Evolutionary conservation across 805 yeast genomes (phyloP), one percentile per base, ranked within the genome.

Genomic region (Lachancea fermentati): DNA sequence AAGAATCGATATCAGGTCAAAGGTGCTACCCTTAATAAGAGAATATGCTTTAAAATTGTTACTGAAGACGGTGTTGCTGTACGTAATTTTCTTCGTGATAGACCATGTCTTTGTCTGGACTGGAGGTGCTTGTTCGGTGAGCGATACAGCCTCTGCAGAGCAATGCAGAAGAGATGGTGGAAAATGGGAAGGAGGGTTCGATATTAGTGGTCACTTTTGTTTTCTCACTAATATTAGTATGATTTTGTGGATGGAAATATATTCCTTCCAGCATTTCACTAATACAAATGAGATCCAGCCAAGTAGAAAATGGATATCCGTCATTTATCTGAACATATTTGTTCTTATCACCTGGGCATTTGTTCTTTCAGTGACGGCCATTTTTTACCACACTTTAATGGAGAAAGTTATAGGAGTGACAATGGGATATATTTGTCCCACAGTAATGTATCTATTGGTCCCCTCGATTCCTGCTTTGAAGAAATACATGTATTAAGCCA

Each of bases 301-400:
- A 24, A 19, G 30, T 14, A 16, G 26, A 17, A 18, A 16, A 5
- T 34, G 32, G 37, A 12, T 14, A 6, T 7, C 37, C 5, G 22
- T 48, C 26, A 48, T 48, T 36, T 48, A 52, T 51, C 6, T 41
- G 1, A 37, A 43, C 3, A 5, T 54, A 1, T 9, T 37, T 6
- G 47, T 54, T 1, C 45, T 68, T 13, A n/a, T 40, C 2, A 43
- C 59, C 2, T 86, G 91, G 81, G 78, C 82, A 78, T 34, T 46
- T 13, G 39, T 67, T 29, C 66, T 88, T 24, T 62, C 81, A 14
- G 76, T 86, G 70, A 91, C 97, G 1, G 74, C 88, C 35, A 66
- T 81, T 11, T 85, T 85, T 58, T 91, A 88, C 68, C 97, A 91
- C 62, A 78, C 93, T 1, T 54, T 82, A 8, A 40, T 63, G 2